These are phyloP conservation scores for Setaria italica DNA, from an alignment of 202 grass and related monocot genomes.

Conservation along the genomic window DNA sequence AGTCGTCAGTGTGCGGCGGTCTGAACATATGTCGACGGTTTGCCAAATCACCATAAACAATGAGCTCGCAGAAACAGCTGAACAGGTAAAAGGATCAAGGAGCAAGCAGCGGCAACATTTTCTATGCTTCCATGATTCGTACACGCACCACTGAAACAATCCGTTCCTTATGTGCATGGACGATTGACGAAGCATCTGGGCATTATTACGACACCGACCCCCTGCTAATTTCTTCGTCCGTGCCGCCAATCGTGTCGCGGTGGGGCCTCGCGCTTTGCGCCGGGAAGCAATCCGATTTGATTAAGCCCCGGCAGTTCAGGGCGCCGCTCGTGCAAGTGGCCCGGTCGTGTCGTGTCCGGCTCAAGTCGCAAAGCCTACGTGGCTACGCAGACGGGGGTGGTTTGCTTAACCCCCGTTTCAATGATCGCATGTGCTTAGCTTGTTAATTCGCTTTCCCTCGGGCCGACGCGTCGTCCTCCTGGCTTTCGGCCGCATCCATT, in stretches of 20 bases:
- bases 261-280: background rate
- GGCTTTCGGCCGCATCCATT: slow-evolving; percentile 37
- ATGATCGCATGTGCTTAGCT: slow-evolving; percentile 18
- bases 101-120: background rate
- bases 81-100: background rate
- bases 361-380: slow-evolving; percentile 32
- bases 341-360: too few species aligned
- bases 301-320: slow-evolving; percentile 8
- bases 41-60: background rate
- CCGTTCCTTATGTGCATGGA: background rate
- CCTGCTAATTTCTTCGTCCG: slow-evolving; percentile 1
- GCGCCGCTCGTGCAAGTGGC: slow-evolving; percentile 20
- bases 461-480: slow-evolving; percentile 23
- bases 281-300: background rate
- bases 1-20: background rate
- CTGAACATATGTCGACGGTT: background rate
- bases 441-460: background rate
- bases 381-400: background rate
- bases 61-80: background rate
- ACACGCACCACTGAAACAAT: background rate
- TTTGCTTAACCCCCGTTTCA: background rate
- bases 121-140: background rate
- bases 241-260: slow-evolving; percentile 37
- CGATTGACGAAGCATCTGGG: background rate
- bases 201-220: background rate